A percentile compares a stretch with the other conserved stretches of the same genome.
These are phyloP conservation scores for Scorias spongiosa DNA, from an alignment of 2,329 filamentous ascomycete species.

Conservation along the genomic window DNA sequence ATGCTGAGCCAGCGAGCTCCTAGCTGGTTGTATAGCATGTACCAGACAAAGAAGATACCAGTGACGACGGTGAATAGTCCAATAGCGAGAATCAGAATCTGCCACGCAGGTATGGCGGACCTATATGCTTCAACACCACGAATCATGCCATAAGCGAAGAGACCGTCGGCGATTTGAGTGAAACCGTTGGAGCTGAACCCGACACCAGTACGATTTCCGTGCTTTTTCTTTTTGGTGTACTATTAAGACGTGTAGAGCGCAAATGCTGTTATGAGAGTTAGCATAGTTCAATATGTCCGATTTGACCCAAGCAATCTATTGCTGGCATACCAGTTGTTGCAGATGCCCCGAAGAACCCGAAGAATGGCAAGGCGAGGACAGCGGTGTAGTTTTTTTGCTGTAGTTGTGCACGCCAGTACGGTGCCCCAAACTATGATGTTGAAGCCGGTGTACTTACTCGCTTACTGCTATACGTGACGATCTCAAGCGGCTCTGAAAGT, in stretches of 20 bases:
- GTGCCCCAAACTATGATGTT: slow-evolving; percentile 44
- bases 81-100: slow-evolving; percentile 38
- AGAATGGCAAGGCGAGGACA: slow-evolving; percentile 35
- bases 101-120: slow-evolving; percentile 47
- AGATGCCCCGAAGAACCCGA: slow-evolving; percentile 39
- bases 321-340: slow-evolving; percentile 46
- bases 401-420: slow-evolving; percentile 41
- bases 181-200: slow-evolving; percentile 57
- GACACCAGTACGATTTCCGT: slow-evolving; percentile 45
- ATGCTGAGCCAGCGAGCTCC: slow-evolving; percentile 49
- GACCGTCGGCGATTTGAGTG: slow-evolving; percentile 47
- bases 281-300: too few species aligned
- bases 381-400: slow-evolving; percentile 42
- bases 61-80: slow-evolving; percentile 27
- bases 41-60: slow-evolving; percentile 29
- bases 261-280: too few species aligned
- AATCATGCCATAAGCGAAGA: slow-evolving; percentile 49
- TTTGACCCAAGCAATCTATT: too few species aligned
- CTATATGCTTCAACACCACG: slow-evolving; percentile 38
- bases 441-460: slow-evolving; percentile 45
- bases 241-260: slow-evolving; percentile 54
- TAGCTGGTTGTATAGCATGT: slow-evolving; percentile 42
- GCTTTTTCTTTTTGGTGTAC: slow-evolving; percentile 52
- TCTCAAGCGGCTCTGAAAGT: slow-evolving; percentile 53
- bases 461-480: slow-evolving; percentile 50